Evolutionary conservation across 139 green algal genomes (phyloP), one percentile per base, ranked within the genome.

Genomic region (Cymbomonas tetramitiformis): DNA sequence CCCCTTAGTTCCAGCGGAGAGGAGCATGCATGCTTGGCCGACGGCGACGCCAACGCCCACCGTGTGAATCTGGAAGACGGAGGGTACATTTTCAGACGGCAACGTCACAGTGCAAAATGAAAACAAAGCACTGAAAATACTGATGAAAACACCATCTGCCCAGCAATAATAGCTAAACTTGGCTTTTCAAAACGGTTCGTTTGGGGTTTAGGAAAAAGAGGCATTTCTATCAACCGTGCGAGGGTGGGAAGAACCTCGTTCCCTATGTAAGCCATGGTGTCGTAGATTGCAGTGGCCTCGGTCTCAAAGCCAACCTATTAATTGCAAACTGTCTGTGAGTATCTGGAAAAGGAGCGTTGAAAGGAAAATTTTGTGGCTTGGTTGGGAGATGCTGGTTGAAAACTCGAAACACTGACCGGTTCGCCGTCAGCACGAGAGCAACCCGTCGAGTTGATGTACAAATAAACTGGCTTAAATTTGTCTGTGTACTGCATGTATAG

Each of bases 391-490:
- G n/a, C n/a, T n/a, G n/a, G n/a, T n/a, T n/a, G n/a, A n/a, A n/a
- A n/a, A n/a, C n/a, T n/a, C n/a, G 18, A 44, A 44, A 15, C 18
- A 34, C 58, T 43, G n/a, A n/a, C n/a, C 46, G 83, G 75, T 47
- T 92, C 83, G 18, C 83, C 83, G 66, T 93, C 83, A 21, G 83
- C 80, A 24, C 83, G 63, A 2, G 79, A 76, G 34, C 81, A 90
- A 15, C 84, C 84, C 2, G 80, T 88, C 30, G 76, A 88, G 70
- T 94, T 94, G 41, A 94, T 81, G 76, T 94, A 94, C 19, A 94
- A 50, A 50, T 87, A 91, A 7, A 87, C 69, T 7, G 83, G 78
- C 73, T 89, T 86, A 4, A 73, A 57, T 19, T 64, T 70, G 19
- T 81, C 66, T n/a, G 76, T 75, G 64, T 80, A 83, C 56, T 94